Percentiles rank a stretch among this genome's conserved stretches.
phyloP scores from a whole-genome alignment of 441 rosid species.

The Geranium incanum region DNA sequence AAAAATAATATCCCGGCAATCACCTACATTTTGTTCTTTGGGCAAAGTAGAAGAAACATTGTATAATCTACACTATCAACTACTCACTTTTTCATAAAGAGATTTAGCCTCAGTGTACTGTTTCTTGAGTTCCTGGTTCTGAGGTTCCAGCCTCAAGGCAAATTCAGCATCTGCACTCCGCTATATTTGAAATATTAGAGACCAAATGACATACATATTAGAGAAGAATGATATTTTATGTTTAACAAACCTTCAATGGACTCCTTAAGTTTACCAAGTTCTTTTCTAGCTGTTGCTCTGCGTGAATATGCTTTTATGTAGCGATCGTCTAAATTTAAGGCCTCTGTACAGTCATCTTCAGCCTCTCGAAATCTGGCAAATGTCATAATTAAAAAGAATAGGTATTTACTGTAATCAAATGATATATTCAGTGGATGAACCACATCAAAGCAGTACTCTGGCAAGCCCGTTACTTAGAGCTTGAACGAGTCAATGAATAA shows the following conservation, averaged over 20 bases:
- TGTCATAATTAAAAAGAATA: slow-evolving; percentile 5
- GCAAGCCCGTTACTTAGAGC: background rate
- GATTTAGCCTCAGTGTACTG: slow-evolving; percentile 62
- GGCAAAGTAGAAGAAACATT: slow-evolving; percentile 4
- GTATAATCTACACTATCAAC: background rate
- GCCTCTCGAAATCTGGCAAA: slow-evolving; percentile 63
- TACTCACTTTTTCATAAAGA: slow-evolving; percentile 59
- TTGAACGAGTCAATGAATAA: background rate
- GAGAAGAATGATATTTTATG: background rate
- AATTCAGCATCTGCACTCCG: slow-evolving; percentile 74
- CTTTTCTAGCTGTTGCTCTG: slow-evolving; percentile 81
- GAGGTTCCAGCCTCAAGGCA: slow-evolving; percentile 75
- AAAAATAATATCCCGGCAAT: slow-evolving; percentile 8
- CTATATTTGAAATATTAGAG: slow-evolving; percentile 23
- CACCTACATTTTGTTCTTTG: background rate
- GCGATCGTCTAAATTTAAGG: slow-evolving; percentile 79
- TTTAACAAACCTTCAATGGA: slow-evolving; percentile 58
- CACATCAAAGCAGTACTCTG: background rate
- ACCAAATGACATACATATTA: slow-evolving; percentile 15
- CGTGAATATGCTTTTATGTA: slow-evolving; percentile 86
- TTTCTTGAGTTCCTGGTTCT: slow-evolving; percentile 77
- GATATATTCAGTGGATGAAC: background rate
- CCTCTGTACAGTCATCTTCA: slow-evolving; percentile 90
- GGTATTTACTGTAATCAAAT: background rate
- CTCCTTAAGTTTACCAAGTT: slow-evolving; percentile 60